Conservation (phyloP, 768 basidiomycete species). For the Lentinula boryana region DNA sequence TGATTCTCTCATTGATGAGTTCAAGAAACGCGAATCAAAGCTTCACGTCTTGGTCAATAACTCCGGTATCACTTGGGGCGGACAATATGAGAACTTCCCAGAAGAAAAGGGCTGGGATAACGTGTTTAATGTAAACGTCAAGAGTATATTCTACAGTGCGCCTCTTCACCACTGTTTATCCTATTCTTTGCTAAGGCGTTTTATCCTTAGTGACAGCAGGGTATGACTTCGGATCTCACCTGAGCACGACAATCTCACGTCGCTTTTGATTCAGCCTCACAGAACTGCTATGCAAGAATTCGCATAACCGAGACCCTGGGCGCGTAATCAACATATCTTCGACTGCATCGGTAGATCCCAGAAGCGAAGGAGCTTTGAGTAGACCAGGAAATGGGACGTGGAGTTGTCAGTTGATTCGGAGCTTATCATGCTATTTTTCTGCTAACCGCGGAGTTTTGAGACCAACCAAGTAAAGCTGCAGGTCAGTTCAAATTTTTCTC, state of each 20-base stretch:
- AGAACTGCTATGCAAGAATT: conserved; percentile 58
- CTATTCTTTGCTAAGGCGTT: not conserved
- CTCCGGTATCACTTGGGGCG: conserved; percentile 77
- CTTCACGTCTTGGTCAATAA: conserved; percentile 84
- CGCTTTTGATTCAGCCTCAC: conserved; percentile 29
- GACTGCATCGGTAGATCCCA: conserved; percentile 48
- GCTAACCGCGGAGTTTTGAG: conserved; percentile 26
- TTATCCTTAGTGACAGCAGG: conserved; percentile 35
- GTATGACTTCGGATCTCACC: conserved; percentile 20
- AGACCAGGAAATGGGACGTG: conserved; percentile 59
- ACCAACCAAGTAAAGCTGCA: conserved; percentile 82
- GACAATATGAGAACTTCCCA: conserved; percentile 61
- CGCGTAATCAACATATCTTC: conserved; percentile 85
- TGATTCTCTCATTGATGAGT: conserved; percentile 59
- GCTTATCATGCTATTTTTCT: not conserved
- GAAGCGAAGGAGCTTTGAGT: conserved; percentile 45
- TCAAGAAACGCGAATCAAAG: conserved; percentile 64
- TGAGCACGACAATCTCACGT: conserved; percentile 28
- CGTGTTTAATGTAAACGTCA: conserved; percentile 78
- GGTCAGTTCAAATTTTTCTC: conserved; percentile 26
- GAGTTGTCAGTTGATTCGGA: conserved; percentile 57
- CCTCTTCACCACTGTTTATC: conserved; percentile 1
- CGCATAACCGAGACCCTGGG: conserved; percentile 58
- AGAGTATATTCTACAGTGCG: conserved; percentile 78
- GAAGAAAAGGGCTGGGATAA: conserved; percentile 87